phyloP scores from a whole-genome alignment of 2,329 filamentous ascomycete species.

The Sporothrix humicola region DNA sequence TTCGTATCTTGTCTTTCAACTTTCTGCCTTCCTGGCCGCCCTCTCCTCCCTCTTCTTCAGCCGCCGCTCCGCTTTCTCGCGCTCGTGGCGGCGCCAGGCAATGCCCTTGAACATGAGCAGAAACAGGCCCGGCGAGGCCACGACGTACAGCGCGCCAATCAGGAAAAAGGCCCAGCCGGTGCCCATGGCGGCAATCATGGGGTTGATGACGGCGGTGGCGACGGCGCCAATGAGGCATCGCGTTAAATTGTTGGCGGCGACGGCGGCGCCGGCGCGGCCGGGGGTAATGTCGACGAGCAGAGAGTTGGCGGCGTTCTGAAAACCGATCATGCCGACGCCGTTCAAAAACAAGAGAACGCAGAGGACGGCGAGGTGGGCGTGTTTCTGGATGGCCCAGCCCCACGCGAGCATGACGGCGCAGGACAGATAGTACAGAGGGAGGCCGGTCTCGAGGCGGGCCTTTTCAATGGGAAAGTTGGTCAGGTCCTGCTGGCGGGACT shows the following conservation, averaged over 20 bases:
- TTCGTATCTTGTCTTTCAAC: neutral
- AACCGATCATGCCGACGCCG: conserved; percentile 58
- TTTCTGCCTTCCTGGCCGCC: neutral
- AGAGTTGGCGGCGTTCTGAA: conserved; percentile 59
- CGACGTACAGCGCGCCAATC: conserved; percentile 51
- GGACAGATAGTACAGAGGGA: conserved; percentile 58
- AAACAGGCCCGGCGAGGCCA: conserved; percentile 49
- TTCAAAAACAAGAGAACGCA: conserved; percentile 55
- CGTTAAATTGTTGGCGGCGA: conserved; percentile 62
- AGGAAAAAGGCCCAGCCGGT: conserved; percentile 59
- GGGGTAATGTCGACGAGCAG: conserved; percentile 64
- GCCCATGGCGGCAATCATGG: conserved; percentile 58
- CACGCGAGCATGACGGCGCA: conserved; percentile 55
- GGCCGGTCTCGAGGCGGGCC: conserved; percentile 55
- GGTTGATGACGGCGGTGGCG: conserved; percentile 57
- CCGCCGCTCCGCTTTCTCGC: conserved; percentile 42
- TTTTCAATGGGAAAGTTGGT: conserved; percentile 58
- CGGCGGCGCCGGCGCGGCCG: conserved; percentile 57
- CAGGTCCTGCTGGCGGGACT: conserved; percentile 58
- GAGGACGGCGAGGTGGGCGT: conserved; percentile 53
- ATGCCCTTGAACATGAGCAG: conserved; percentile 52
- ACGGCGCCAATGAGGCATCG: conserved; percentile 62
- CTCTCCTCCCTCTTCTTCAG: conserved; percentile 34
- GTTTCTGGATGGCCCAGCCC: conserved; percentile 58
- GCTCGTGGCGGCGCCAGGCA: conserved; percentile 50